Base-by-base conservation (phyloP, 2,329 filamentous ascomycete genomes). In the Coniochaeta ligniaria region DNA sequence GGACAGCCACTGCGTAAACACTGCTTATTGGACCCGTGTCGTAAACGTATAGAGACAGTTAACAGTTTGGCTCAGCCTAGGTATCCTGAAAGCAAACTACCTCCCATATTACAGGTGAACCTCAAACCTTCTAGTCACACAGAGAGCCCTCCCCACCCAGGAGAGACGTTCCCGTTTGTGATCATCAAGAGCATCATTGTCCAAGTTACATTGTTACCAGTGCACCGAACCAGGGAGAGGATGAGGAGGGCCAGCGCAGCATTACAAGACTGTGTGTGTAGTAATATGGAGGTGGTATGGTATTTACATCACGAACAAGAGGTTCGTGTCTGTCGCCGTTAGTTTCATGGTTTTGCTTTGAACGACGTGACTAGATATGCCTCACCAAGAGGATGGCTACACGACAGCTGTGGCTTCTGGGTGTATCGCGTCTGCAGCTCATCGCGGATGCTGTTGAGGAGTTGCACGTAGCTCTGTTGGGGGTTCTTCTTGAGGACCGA, bases 351-450 rank as follows among this genome's bases (percentile, higher is more conserved):
- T 43, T 59, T 60, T 60, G 62, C 64, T 62, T 65, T 68, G 45
- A 65, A 64, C 55, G 63, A 58, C 60, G 65, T 63, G 54, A 64
- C 61, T 61, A 65, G 54, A 61, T 20, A 60, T 59, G 35, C 60
- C 87, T 79, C 87, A 97, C 94, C 92, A 74, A 99, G 80, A 60
- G 95, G 95, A 75, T 99, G 95, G 76, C 93, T 97, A 79, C 92
- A 96, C 71, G 93, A 98, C 67, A 99, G 80, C 80, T 99, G 95
- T 61, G 95, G 95, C 80, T 96, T 96, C 79, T 99, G 95, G 12
- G 83, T 83, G 73, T 99, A 99, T 72, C 94, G 94, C 58, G 85
- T 86, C 63, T 91, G 79, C 64, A 99, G 81, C 75, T 98, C 92
- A 67, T 97, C 93, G 64, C 95, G 90, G 70, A 99, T 96, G 75